A percentile compares a stretch with the other conserved stretches of the same genome.
Evolutionary conservation across 2,329 filamentous ascomycete species (phyloP).

Genomic region (Thelonectria discophora): DNA sequence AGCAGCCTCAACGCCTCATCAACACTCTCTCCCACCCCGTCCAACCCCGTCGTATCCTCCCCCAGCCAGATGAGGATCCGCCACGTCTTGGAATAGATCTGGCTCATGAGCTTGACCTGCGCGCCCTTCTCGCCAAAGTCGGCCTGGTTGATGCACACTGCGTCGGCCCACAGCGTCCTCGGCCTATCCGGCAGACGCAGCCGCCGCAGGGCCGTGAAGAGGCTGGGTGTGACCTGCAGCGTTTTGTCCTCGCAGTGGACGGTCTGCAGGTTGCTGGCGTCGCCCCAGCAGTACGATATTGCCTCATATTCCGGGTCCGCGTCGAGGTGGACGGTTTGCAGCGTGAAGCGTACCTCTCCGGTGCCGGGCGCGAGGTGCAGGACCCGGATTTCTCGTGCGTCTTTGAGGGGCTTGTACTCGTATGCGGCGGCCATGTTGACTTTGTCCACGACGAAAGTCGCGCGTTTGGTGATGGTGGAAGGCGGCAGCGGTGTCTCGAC

Average conservation of each 20-base stretch:
- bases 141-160: conserved; percentile 23
- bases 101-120: conserved; percentile 20
- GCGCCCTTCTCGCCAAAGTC: conserved; percentile 12
- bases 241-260: conserved; percentile 1
- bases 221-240: conserved; percentile 9
- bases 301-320: conserved; percentile 12
- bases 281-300: conserved; percentile 23
- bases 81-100: conserved; percentile 18
- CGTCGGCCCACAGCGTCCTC: conserved; percentile 19
- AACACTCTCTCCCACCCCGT: not conserved
- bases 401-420: not conserved
- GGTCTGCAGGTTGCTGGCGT: not conserved
- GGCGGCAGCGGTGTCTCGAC: not conserved
- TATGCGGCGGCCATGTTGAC: not conserved
- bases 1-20: not conserved
- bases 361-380: not conserved
- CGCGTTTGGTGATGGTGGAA: not conserved
- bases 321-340: not conserved
- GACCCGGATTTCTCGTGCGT: not conserved
- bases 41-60: not conserved
- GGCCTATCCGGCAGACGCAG: conserved; percentile 1
- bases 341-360: not conserved
- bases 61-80: conserved; percentile 22
- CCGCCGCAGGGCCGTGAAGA: conserved; percentile 10
- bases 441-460: not conserved